phyloP scores from a whole-genome alignment of 805 yeast genomes.

The Saccharomycopsis malanga region DNA sequence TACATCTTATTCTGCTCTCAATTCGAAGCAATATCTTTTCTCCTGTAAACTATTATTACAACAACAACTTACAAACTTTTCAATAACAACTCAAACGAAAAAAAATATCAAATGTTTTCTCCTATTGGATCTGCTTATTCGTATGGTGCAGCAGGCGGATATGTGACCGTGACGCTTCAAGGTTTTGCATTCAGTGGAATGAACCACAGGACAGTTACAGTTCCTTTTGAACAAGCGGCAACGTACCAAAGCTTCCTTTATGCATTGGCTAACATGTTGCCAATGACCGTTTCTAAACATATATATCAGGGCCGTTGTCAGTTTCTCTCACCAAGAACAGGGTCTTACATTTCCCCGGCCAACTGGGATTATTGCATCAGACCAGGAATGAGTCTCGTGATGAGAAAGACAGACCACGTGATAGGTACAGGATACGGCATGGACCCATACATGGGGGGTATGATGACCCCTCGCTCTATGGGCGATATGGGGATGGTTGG shows the following conservation, averaged over 20 bases:
- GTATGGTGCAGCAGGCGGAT: neutral
- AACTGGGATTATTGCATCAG: constrained; percentile 1
- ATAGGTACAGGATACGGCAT: neutral
- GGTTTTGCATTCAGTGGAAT: constrained; percentile 1
- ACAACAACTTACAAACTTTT: no score
- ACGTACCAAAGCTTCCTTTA: neutral
- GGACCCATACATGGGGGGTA: neutral
- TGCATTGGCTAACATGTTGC: neutral
- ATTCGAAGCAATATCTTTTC: no score
- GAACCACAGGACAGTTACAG: neutral
- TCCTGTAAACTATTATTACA: no score
- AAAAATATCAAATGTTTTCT: neutral
- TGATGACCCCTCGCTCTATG: neutral
- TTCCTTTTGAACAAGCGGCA: neutral
- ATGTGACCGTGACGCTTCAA: constrained; percentile 6
- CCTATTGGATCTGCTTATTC: neutral
- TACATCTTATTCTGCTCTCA: no score
- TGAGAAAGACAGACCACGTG: neutral
- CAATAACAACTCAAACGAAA: no score
- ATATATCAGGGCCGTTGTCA: neutral
- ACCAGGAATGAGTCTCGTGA: constrained; percentile 3
- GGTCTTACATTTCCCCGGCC: neutral
- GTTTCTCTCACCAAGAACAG: neutral
- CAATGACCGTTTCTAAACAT: constrained; percentile 1
- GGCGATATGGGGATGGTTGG: neutral